These are phyloP conservation scores for Incumbomyces delicatus DNA, from an alignment of 2,329 filamentous ascomycete species.

Conservation along the genomic window DNA sequence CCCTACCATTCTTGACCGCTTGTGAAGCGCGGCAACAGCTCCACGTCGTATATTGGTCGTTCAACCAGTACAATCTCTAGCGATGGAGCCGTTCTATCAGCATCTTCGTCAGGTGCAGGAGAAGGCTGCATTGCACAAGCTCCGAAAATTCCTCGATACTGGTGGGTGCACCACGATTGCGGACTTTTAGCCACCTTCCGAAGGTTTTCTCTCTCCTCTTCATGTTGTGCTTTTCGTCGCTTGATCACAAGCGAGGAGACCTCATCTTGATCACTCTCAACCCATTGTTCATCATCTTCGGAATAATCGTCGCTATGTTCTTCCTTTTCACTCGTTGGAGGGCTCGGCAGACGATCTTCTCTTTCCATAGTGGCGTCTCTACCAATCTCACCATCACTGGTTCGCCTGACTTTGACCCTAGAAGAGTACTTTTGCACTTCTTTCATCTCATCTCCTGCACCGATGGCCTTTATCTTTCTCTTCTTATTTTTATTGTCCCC, in stretches of 20 bases:
- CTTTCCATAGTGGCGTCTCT: background rate
- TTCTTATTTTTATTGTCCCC: constrained; percentile 24
- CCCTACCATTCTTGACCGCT: constrained; percentile 40
- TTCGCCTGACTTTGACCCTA: background rate
- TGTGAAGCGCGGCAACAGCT: constrained; percentile 62
- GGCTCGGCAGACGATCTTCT: background rate
- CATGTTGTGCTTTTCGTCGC: constrained; percentile 31
- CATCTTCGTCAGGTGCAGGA: constrained; percentile 13
- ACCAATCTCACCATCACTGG: background rate
- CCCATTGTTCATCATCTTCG: constrained; percentile 23
- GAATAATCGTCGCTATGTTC: background rate
- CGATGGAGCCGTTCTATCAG: constrained; percentile 17
- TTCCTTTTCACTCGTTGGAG: background rate
- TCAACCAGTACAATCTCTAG: constrained; percentile 80
- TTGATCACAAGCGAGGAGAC: constrained; percentile 27
- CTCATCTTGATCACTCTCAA: constrained; percentile 32
- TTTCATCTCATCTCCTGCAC: constrained; percentile 24
- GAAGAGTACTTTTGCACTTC: constrained; percentile 25
- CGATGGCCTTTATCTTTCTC: constrained; percentile 31
- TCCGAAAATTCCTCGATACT: constrained; percentile 4
- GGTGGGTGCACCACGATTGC: constrained; percentile 3
- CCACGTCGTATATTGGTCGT: constrained; percentile 72
- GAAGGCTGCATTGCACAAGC: background rate
- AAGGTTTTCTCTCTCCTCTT: constrained; percentile 9
- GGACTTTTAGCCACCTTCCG: background rate